A percentile compares a stretch with the other conserved stretches of the same genome.
phyloP scores from a whole-genome alignment of 345 rosid species.

The Schrenkiella parvula region DNA sequence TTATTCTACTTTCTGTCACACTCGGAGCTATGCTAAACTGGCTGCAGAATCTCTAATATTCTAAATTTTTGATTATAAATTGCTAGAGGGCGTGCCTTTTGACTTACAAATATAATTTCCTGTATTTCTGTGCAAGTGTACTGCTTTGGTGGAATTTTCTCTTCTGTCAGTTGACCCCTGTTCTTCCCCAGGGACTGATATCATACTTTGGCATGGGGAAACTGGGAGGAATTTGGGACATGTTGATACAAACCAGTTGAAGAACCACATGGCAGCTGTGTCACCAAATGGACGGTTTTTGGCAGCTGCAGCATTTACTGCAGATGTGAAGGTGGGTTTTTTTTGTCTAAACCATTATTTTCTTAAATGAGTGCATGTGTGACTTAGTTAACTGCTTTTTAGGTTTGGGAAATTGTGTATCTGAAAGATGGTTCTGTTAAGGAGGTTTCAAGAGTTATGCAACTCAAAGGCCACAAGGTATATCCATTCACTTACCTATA shows the following conservation, averaged over 20 bases:
- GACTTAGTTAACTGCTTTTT: slow-evolving; percentile 26
- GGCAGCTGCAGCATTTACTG: slow-evolving; percentile 99
- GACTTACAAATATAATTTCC: neutral
- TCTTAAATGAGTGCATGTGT: neutral
- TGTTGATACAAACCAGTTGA: slow-evolving; percentile 95
- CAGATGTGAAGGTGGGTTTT: slow-evolving; percentile 84
- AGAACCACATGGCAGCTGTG: slow-evolving; percentile 80
- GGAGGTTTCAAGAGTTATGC: slow-evolving; percentile 85
- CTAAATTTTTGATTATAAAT: neutral
- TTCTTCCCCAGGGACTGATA: slow-evolving; percentile 73
- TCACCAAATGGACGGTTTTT: slow-evolving; percentile 97
- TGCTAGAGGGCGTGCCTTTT: neutral
- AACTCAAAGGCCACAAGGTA: slow-evolving; percentile 97
- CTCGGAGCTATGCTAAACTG: neutral
- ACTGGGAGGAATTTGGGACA: slow-evolving; percentile 76
- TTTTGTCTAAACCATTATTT: neutral
- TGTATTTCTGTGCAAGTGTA: neutral
- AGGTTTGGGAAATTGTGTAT: slow-evolving; percentile 99
- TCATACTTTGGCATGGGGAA: slow-evolving; percentile 90
- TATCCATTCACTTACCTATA: neutral
- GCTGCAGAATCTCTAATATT: neutral
- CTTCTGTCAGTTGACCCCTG: neutral
- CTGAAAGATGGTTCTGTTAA: slow-evolving; percentile 93
- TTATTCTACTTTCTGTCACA: neutral
- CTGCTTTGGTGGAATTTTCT: neutral